Evolutionary conservation across 257 asterid genomes (phyloP), one percentile per base, ranked within the genome.

Genomic region (Solanum chilense): DNA sequence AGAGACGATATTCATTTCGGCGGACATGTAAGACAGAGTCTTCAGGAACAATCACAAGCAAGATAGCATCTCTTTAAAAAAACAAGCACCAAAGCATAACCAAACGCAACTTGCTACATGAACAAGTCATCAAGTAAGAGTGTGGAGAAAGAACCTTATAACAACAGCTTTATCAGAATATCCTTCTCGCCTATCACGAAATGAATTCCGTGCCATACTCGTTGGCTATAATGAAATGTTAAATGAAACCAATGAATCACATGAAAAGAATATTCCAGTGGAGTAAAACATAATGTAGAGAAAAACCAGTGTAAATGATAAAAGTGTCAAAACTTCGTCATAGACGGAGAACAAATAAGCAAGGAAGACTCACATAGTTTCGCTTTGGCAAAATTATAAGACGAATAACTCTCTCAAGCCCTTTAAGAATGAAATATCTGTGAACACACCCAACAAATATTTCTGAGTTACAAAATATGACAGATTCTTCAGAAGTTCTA

Each of bases 351-450:
- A 13, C 29, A 86, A 86, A 56, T 31, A 73, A 68, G 31, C 42
- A 75, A 52, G 85, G 62, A 47, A 60, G 33, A 56, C 78, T 68
- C 92, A 97, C 99, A 91, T 95, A 97, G 91, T 97, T 97, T 84
- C 94, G 85, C 91, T 97, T 97, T 23, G 96, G 98, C 91, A 97
- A 88, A 90, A 97, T 96, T 56, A 95, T 87, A 91, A 94, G 97
- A 77, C 99, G 95, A 83, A 93, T 85, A 37, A 97, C 98, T 90
- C 98, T 93, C 94, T 97, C 99, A 52, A 95, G 98, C 88, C 99
- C 99, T 88, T 96, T 97, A 92, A 94, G 60, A 90, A 97, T 94
- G 92, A 97, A 97, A 94, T 97, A 97, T 85, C 99, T 97, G 88
- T 47, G 83, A 74, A 75, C 56, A 85, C 31, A 47, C 23, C 31